phyloP scores from a whole-genome alignment of 2,329 filamentous ascomycete genomes.

The Aspergillus jensenii region DNA sequence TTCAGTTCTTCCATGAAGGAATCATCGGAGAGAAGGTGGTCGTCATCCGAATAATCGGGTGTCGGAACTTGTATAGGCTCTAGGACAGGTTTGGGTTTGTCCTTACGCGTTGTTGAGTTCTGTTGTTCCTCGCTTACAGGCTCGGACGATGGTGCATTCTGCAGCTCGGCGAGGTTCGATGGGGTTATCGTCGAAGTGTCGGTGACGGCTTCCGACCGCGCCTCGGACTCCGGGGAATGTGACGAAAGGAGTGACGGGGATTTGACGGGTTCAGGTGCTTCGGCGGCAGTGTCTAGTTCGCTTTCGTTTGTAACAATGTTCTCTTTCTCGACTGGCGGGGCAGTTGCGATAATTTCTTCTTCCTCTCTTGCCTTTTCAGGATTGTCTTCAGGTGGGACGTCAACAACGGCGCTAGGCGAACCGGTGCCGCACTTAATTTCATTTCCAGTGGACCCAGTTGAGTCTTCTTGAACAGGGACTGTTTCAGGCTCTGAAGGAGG shows the following conservation, averaged over 20 bases:
- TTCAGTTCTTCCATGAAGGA: slow-evolving; percentile 82
- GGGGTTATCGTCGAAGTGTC: slow-evolving; percentile 21
- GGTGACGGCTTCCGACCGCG: slow-evolving; percentile 16
- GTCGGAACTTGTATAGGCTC: slow-evolving; percentile 55
- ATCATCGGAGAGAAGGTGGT: slow-evolving; percentile 59
- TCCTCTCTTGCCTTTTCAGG: slow-evolving; percentile 23
- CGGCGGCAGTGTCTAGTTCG: slow-evolving; percentile 15
- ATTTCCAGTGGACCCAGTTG: slow-evolving; percentile 22
- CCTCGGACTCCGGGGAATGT: slow-evolving; percentile 17
- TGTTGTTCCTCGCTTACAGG: slow-evolving; percentile 20
- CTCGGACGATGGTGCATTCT: slow-evolving; percentile 26
- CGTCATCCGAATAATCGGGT: slow-evolving; percentile 43
- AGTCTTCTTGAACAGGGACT: slow-evolving; percentile 21
- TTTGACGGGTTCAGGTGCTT: slow-evolving; percentile 14
- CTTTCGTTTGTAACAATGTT: slow-evolving; percentile 17
- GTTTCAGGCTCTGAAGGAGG: slow-evolving; percentile 26
- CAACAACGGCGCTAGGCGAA: slow-evolving; percentile 30
- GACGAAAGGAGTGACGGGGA: slow-evolving; percentile 17
- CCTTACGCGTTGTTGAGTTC: slow-evolving; percentile 26
- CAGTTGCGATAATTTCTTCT: slow-evolving; percentile 24
- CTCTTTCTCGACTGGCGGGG: slow-evolving; percentile 18
- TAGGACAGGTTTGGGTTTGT: slow-evolving; percentile 36
- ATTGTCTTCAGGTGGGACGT: slow-evolving; percentile 29
- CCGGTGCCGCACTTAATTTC: slow-evolving; percentile 29
- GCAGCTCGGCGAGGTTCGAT: slow-evolving; percentile 19